Evolutionary conservation across 805 yeast species (phyloP).

Genomic region (Blastobotrys robertii): DNA sequence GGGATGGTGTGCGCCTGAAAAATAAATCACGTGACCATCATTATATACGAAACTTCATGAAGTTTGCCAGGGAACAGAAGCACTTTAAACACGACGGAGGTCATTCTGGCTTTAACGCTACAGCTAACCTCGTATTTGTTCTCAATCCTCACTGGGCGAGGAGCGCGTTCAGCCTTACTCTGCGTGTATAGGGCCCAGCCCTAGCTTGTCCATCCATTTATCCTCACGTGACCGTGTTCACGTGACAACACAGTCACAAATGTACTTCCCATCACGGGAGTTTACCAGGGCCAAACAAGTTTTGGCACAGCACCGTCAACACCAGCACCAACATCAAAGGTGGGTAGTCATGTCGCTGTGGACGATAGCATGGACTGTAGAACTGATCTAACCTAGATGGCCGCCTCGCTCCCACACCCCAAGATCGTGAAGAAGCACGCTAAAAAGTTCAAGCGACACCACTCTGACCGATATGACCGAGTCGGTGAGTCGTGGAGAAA

Average conservation of each 20-base stretch:
- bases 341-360: no score
- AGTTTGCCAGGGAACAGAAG: background rate
- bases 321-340: background rate
- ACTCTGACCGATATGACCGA: constrained; percentile 99
- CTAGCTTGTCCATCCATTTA: no score
- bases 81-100: background rate
- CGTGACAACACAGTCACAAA: background rate
- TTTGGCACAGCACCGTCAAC: background rate
- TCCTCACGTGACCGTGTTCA: no score
- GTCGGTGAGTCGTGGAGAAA: constrained; percentile 99
- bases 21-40: no score
- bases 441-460: constrained; percentile 99
- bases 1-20: no score
- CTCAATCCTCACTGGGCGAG: no score
- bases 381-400: constrained; percentile 45
- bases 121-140: background rate
- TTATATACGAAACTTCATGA: no score
- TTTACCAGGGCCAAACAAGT: background rate
- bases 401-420: constrained; percentile 97
- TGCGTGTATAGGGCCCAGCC: background rate
- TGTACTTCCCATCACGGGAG: background rate
- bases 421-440: constrained; percentile 98
- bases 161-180: background rate
- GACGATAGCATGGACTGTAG: no score
- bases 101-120: background rate